Evolutionary conservation across 805 yeast genomes (phyloP).

Genomic region (Clavispora fructus): DNA sequence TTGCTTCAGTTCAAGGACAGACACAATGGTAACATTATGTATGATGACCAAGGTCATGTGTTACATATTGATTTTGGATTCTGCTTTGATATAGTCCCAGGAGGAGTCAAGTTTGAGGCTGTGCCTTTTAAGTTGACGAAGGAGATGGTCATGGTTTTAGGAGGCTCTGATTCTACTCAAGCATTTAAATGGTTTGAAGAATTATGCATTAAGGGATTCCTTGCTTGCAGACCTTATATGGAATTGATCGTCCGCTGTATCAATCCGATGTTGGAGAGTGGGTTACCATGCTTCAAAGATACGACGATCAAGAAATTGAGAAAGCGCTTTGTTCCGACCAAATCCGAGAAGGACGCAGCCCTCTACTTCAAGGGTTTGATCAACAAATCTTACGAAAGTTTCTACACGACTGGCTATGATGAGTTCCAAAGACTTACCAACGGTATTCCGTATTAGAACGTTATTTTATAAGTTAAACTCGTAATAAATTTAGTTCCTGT

Average conservation of each 20-base stretch:
- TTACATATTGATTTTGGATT: constrained; percentile 97
- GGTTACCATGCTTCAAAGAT: constrained; percentile 93
- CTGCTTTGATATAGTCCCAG: constrained; percentile 98
- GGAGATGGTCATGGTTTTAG: constrained; percentile 95
- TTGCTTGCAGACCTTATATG: constrained; percentile 84
- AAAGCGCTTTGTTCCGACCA: constrained; percentile 73
- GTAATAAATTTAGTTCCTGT: not conserved
- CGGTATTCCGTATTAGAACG: constrained; percentile 83
- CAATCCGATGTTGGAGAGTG: constrained; percentile 89
- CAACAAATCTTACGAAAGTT: constrained; percentile 76
- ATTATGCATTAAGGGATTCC: constrained; percentile 85
- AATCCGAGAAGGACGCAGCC: constrained; percentile 83
- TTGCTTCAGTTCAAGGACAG: constrained; percentile 92
- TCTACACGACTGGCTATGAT: constrained; percentile 91
- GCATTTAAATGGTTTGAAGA: constrained; percentile 94
- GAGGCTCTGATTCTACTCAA: constrained; percentile 81
- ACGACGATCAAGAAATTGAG: constrained; percentile 75
- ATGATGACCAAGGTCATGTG: constrained; percentile 91
- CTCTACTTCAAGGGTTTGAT: constrained; percentile 68
- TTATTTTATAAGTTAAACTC: not conserved
- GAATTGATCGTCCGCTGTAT: constrained; percentile 82
- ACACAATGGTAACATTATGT: constrained; percentile 97
- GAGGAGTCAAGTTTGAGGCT: constrained; percentile 97
- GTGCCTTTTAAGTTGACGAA: constrained; percentile 95
- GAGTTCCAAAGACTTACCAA: constrained; percentile 95